Evolutionary conservation across 106 monocot genomes (phyloP), one percentile per base, ranked within the genome.

Genomic region (Narthecium ossifragum): DNA sequence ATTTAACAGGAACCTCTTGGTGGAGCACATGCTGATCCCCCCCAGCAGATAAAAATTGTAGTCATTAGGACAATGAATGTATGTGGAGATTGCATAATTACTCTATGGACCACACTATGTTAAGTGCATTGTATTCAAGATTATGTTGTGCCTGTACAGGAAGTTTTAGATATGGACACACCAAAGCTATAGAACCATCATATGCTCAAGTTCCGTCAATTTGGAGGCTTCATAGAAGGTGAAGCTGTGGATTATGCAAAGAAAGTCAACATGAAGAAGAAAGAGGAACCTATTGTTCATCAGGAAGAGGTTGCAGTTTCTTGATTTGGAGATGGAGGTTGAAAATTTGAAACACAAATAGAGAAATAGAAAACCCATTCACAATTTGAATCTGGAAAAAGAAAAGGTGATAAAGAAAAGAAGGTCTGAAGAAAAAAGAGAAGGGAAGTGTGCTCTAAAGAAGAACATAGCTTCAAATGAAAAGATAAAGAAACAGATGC

Each of bases 21-120:
- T 70, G 92, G 88, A 61, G 92, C 88, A 9, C 92, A 92, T 40
- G 75, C 70, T 26, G 92, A 92, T 59, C 84, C 87, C 56, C 36
- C 88, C 25, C 81, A 92, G 64, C 87, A 81, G 60, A 81, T 92
- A 62, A 92, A 92, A 59, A 17, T 78, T 60, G 69, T 56, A 33
- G 68, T 92, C 0, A 73, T 51, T 27, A 73, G 75, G 30, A 70
- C 78, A 33, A 75, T 88, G 73, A 61, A 77, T 79, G 91, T 92
- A 14, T 43, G 43, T 43, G n/a, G n/a, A n/a, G n/a, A n/a, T n/a
- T n/a, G n/a, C n/a, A n/a, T n/a, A n/a, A n/a, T n/a, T n/a, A n/a
- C n/a, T n/a, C n/a, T n/a, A n/a, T n/a, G n/a, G n/a, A n/a, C n/a
- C n/a, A n/a, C n/a, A n/a, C n/a, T n/a, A n/a, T n/a, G n/a, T n/a